phyloP scores from a whole-genome alignment of 768 basidiomycete genomes.

The Macrocybe gigantea region DNA sequence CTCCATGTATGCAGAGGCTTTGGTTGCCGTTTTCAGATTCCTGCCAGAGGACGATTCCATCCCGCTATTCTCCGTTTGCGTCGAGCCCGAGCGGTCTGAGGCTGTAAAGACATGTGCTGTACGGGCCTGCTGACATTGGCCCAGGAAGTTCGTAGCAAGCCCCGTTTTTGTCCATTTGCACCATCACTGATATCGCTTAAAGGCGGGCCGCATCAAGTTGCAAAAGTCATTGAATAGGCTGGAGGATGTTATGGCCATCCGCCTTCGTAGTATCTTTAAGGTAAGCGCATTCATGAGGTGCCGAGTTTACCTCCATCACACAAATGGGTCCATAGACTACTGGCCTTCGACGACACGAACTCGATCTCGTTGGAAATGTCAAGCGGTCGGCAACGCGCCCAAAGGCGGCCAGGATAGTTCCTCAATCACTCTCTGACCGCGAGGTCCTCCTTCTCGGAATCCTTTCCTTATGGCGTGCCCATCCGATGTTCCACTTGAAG shows the following conservation, averaged over 20 bases:
- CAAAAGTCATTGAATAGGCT: constrained; percentile 50
- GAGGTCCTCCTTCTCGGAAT: constrained; percentile 68
- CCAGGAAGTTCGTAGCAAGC: constrained; percentile 46
- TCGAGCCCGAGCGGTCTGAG: constrained; percentile 75
- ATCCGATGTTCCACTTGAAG: constrained; percentile 48
- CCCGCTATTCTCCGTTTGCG: constrained; percentile 54
- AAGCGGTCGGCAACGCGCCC: constrained; percentile 53
- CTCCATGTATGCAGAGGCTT: constrained; percentile 67
- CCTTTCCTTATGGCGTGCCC: constrained; percentile 62
- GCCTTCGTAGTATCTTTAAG: constrained; percentile 52
- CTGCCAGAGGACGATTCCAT: constrained; percentile 56
- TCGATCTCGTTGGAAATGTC: constrained; percentile 49
- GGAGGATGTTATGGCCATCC: constrained; percentile 34
- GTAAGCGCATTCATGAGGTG: constrained; percentile 25
- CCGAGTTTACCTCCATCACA: not conserved
- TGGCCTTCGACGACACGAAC: constrained; percentile 51
- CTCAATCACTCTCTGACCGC: constrained; percentile 57
- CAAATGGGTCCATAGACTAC: constrained; percentile 22
- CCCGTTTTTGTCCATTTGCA: constrained; percentile 1
- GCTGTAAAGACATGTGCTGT: constrained; percentile 76
- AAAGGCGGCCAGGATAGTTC: constrained; percentile 48
- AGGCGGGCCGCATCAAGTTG: constrained; percentile 51
- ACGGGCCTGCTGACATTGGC: constrained; percentile 65
- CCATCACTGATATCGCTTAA: not conserved
- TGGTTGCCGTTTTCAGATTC: constrained; percentile 70